Evolutionary conservation across 768 basidiomycete genomes (phyloP), one percentile per base, ranked within the genome.

Genomic region (Russula abietina): DNA sequence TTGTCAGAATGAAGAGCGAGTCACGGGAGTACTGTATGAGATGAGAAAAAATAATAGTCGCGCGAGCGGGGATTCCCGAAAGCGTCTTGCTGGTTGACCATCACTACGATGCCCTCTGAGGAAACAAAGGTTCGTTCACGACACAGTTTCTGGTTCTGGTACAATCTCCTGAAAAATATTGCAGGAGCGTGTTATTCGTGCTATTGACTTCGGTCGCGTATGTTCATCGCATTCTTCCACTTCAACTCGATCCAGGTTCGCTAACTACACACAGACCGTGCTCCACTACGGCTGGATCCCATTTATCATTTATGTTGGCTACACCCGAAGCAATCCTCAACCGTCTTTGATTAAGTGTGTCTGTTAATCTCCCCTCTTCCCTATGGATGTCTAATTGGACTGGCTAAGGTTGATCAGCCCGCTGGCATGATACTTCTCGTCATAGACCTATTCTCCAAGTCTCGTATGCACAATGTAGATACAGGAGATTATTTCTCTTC

Each of bases 221-320:
- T 67, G 84, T 81, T 64, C 60, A 57, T n/a, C 30, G 26, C 26
- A 22, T 30, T 36, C 32, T 59, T 49, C 41, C 51, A 28, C 51
- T 52, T 32, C 41, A 46, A 30, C 43, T 54, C 26, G 22, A 24
- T 45, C 41, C 48, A 62, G 56, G 24, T 51, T 48, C 33, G 1
- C 54, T 67, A 45, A 61, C 56, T 30, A 33, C 50, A 11, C 65
- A 26, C 70, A 97, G 94, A 93, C 89, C 62, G 81, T 94, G 70
- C 72, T 97, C 57, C 93, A 97, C 76, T 97, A 94, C 69, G 88
- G 87, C 67, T 98, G 95, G 93, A 93, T 98, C 71, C 96, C 96
- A 36, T 77, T 95, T 72, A 92, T 98, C 71, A 95, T 98, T 70
- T 97, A 94, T 75, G 82, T 97, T 71, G 96, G 95, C 39, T 97